phyloP scores from a whole-genome alignment of 257 asterid species.

The Solanum sejunctum region DNA sequence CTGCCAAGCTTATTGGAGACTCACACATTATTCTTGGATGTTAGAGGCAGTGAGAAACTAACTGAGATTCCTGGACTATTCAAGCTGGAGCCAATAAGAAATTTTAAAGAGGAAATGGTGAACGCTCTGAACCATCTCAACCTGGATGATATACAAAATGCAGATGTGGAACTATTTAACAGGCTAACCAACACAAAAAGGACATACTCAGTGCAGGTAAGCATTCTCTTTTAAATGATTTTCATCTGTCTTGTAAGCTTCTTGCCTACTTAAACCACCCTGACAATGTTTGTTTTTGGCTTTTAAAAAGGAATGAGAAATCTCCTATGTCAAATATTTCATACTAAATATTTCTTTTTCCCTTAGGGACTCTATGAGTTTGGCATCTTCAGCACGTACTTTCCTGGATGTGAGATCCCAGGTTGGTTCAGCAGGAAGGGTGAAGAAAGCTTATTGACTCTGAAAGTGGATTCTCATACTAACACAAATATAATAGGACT shows the following conservation, averaged over 20 bases:
- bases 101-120: not conserved
- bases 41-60: not conserved
- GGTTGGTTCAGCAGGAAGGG: not conserved
- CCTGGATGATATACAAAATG: not conserved
- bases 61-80: slow-evolving; percentile 4
- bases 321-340: not conserved
- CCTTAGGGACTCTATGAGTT: slow-evolving; percentile 2
- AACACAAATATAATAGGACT: not conserved
- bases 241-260: not conserved
- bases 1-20: not conserved
- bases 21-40: not conserved
- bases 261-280: not conserved
- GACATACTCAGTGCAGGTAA: not conserved
- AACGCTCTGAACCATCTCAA: not conserved
- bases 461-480: not conserved
- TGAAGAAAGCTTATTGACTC: not conserved
- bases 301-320: not conserved
- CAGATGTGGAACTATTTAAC: not conserved
- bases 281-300: not conserved
- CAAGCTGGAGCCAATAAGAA: not conserved
- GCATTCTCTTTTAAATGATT: not conserved
- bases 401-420: slow-evolving; percentile 2
- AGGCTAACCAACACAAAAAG: not conserved
- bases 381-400: slow-evolving; percentile 3
- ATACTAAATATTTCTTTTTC: not conserved